These are phyloP conservation scores for Pseudocercospora crystallina DNA, from an alignment of 2,329 filamentous ascomycete genomes.

Conservation along the genomic window DNA sequence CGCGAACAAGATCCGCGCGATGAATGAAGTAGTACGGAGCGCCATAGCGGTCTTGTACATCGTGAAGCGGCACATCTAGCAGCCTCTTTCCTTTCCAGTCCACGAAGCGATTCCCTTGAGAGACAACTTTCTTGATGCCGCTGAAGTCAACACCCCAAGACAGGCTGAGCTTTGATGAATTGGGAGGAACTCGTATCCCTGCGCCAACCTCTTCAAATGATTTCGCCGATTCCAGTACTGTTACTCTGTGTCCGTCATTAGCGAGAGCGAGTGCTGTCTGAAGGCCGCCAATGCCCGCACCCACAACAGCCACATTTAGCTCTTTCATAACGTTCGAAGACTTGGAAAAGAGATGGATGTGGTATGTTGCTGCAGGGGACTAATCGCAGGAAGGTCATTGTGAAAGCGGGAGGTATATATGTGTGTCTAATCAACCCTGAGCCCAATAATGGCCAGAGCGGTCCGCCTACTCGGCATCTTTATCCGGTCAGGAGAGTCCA, in stretches of 20 bases:
- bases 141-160: conserved; percentile 38
- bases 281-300: conserved; percentile 56
- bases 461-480: too few species aligned
- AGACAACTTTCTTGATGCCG: conserved; percentile 30
- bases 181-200: conserved; percentile 29
- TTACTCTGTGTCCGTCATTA: conserved; percentile 46
- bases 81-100: conserved; percentile 32
- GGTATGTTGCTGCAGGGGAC: background rate
- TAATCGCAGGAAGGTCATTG: too few species aligned
- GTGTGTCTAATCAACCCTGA: too few species aligned
- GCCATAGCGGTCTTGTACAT: conserved; percentile 29
- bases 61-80: conserved; percentile 24
- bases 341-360: background rate
- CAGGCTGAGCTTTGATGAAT: conserved; percentile 39
- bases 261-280: conserved; percentile 51
- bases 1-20: conserved; percentile 32
- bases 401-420: too few species aligned
- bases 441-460: too few species aligned
- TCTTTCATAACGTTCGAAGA: background rate
- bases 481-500: too few species aligned
- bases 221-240: conserved; percentile 40
- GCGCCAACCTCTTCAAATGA: conserved; percentile 35
- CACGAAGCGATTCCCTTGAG: conserved; percentile 32
- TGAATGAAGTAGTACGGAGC: conserved; percentile 36
- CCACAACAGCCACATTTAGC: conserved; percentile 54